Evolutionary conservation across 371 early-diverging fungal species (phyloP), one percentile per base, ranked within the genome.

Genomic region (Nematocida homosporus): DNA sequence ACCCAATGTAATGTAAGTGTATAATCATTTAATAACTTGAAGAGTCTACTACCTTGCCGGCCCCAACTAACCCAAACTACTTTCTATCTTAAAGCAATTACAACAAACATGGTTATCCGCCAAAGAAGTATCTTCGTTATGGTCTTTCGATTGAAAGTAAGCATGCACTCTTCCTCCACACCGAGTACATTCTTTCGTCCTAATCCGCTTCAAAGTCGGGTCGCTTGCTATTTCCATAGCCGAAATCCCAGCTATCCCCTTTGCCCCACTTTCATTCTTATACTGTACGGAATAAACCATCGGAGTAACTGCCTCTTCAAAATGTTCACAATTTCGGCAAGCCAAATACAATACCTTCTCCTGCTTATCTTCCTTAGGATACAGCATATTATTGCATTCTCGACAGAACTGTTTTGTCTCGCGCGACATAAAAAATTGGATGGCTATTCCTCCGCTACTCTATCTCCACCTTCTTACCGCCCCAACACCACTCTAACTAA

Each of bases 311-410:
- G 92, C 88, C 60, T 87, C 88, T 79, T 94, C 94, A 78, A 89
- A 86, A 79, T 90, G 89, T 44, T 88, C 88, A 83, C 95, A 94
- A 85, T 93, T 92, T 66, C 93, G 89, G 85, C 95, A 95, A n/a
- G 90, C 90, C 79, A 89, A 89, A 81, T 89, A 83, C 42, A 97
- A 85, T 53, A 76, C 82, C 59, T 88, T 85, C 60, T 79, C 84
- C 8, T 66, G 79, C 44, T 87, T 85, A 79, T 95, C 93, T 83
- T 93, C 93, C 84, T 90, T 88, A 40, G 96, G 96, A 85, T 95
- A 94, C 75, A 95, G 85, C 86, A 94, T 86, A 81, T 95, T 94
- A 87, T 90, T 90, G 86, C 96, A 85, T 42, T 85, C 85, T 64
- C 72, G 66, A 65, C 85, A 85, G 60, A 83, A 85, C 54, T 83